Percentiles rank a stretch among this genome's conserved stretches.
Evolutionary conservation across 148 eudicot genomes (phyloP).

Genomic region (Linanthus parryae): DNA sequence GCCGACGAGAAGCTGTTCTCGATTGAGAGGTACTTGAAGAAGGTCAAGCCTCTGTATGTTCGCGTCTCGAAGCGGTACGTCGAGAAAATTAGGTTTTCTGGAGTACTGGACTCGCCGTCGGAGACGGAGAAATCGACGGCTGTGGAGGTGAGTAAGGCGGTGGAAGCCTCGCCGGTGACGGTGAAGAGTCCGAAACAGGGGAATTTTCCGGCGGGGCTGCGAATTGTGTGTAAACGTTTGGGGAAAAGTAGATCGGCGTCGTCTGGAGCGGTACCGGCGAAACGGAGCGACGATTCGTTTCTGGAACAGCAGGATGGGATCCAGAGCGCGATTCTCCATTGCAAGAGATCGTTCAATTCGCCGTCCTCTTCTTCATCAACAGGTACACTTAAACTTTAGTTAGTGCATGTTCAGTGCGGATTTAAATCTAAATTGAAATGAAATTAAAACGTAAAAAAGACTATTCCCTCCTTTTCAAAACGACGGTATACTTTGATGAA

Average conservation of each 20-base stretch:
- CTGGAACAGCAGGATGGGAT: slow-evolving; percentile 13
- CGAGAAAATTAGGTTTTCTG: slow-evolving; percentile 28
- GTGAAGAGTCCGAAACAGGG: slow-evolving; percentile 22
- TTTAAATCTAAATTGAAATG: too few species aligned
- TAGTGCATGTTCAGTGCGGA: too few species aligned
- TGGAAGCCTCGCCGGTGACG: neutral
- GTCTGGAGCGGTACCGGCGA: slow-evolving; percentile 13
- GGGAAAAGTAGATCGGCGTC: slow-evolving; percentile 58
- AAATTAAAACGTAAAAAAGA: too few species aligned
- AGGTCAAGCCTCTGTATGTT: slow-evolving; percentile 59
- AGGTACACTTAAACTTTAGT: too few species aligned
- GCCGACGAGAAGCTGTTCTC: slow-evolving; percentile 28
- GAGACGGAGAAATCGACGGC: slow-evolving; percentile 7
- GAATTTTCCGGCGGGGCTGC: slow-evolving; percentile 46
- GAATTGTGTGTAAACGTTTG: slow-evolving; percentile 47
- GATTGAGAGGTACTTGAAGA: slow-evolving; percentile 65
- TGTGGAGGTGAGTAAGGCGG: neutral
- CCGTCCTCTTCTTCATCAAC: too few species aligned
- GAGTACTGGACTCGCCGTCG: slow-evolving; percentile 10
- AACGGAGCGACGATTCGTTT: slow-evolving; percentile 12
- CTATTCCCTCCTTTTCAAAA: too few species aligned
- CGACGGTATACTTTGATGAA: too few species aligned
- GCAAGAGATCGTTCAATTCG: slow-evolving; percentile 7
- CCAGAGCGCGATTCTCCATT: slow-evolving; percentile 1
- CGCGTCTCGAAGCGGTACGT: slow-evolving; percentile 46